Evolutionary conservation across 352 stramenopile species (phyloP), one percentile per base, ranked within the genome.

Genomic region (Pythium grandisporangium): DNA sequence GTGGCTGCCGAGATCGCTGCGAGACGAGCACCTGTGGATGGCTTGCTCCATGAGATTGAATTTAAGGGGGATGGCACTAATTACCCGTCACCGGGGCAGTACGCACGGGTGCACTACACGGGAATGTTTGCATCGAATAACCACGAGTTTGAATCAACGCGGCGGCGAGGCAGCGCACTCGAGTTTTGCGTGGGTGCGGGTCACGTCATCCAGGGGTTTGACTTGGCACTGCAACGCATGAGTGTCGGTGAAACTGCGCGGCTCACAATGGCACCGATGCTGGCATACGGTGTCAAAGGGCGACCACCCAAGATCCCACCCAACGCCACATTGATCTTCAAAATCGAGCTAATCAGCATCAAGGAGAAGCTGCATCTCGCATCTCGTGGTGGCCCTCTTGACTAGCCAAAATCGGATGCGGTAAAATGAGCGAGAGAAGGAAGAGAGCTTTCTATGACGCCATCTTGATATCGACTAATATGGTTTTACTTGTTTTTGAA

Each of bases 311-410:
- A 70, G 34, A 87, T 90, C 25, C 77, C 77, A 0, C 66, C 68
- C 8, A 87, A 76, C 26, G 58, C 71, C 6, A 76, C 70, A n/a
- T 60, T 90, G 1, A 58, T 87, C 20, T 90, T 87, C 45, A 77
- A 74, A 32, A 84, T 87, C 44, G 73, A 90, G 45, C 63, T 90
- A 16, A 87, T 90, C 43, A 75, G 58, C 30, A 80, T 90, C 55
- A 79, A 86, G 39, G 76, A 86, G 45, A 88, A 82, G 43, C 48
- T 83, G 29, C 53, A 72, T 17, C 53, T 70, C 24, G 42, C 45
- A 32, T n/a, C n/a, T n/a, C n/a, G n/a, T n/a, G n/a, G n/a, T n/a
- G n/a, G n/a, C n/a, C n/a, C n/a, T n/a, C n/a, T n/a, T n/a, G n/a
- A n/a, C n/a, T n/a, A n/a, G n/a, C n/a, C n/a, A n/a, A n/a, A n/a